Conservation (phyloP, 129 eudicot species). For the Flaveria robusta region DNA sequence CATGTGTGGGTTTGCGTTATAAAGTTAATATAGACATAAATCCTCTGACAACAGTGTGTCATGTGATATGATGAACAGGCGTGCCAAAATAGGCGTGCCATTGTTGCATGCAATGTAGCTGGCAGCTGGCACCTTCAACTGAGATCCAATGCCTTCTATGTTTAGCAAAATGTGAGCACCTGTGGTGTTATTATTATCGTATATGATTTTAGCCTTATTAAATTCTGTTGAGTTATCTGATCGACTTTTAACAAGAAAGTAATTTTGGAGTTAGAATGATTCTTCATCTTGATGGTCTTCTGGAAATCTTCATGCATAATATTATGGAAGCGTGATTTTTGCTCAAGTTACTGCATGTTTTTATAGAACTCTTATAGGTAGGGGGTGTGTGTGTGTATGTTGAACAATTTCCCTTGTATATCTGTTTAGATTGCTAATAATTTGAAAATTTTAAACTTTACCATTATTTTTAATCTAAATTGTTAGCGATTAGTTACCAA, state of each 20-base stretch:
- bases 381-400: neutral
- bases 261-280: neutral
- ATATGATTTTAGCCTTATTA: neutral
- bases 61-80: neutral
- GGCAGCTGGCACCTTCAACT: neutral
- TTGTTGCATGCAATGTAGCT: neutral
- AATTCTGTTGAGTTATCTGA: neutral
- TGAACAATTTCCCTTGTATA: neutral
- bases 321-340: neutral
- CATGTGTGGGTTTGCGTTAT: neutral
- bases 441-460: neutral
- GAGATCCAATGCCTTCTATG: neutral
- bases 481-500: slow-evolving; percentile 4
- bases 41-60: slow-evolving; percentile 5
- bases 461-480: neutral
- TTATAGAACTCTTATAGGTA: neutral
- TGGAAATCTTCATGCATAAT: neutral
- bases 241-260: neutral
- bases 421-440: neutral
- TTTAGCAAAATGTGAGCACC: neutral
- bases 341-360: slow-evolving; percentile 7
- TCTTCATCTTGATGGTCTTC: neutral
- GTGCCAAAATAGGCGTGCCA: neutral
- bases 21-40: neutral
- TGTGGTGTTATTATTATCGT: neutral